These are phyloP conservation scores for Phytophthora constricta DNA, from an alignment of 352 stramenopile species.

Conservation along the genomic window DNA sequence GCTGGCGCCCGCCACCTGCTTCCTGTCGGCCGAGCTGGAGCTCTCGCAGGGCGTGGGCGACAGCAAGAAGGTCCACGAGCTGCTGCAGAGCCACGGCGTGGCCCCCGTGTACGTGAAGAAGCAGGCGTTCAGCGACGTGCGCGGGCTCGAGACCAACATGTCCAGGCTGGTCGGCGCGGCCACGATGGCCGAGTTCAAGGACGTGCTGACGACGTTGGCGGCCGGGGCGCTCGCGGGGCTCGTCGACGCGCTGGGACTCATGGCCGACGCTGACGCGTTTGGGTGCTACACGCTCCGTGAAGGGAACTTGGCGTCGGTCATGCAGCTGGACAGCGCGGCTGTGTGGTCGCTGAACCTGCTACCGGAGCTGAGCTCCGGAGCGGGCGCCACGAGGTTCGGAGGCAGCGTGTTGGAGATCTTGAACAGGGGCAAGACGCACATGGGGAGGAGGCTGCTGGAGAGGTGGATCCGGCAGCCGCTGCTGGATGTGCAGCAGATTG, in stretches of 20 bases:
- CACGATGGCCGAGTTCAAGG: slow-evolving; percentile 68
- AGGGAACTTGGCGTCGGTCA: slow-evolving; percentile 83
- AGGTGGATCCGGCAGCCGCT: slow-evolving; percentile 98
- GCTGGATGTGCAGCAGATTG: slow-evolving; percentile 88
- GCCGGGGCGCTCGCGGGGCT: slow-evolving; percentile 74
- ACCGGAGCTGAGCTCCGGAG: slow-evolving; percentile 63
- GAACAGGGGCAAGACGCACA: slow-evolving; percentile 94
- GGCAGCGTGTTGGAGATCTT: slow-evolving; percentile 94
- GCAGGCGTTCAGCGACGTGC: slow-evolving; percentile 60
- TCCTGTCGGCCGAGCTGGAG: slow-evolving; percentile 61
- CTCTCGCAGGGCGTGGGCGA: slow-evolving; percentile 69
- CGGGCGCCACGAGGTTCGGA: slow-evolving; percentile 52
- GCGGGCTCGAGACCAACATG: slow-evolving; percentile 71
- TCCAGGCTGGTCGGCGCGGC: slow-evolving; percentile 56
- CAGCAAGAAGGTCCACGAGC: slow-evolving; percentile 82
- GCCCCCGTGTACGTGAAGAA: slow-evolving; percentile 74
- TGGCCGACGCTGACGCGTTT: slow-evolving; percentile 72
- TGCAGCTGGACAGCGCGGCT: slow-evolving; percentile 93
- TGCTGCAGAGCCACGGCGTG: slow-evolving; percentile 75
- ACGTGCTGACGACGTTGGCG: slow-evolving; percentile 74
- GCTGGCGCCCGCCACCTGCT: slow-evolving; percentile 77
- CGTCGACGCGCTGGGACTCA: slow-evolving; percentile 71
- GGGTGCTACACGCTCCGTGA: slow-evolving; percentile 72
- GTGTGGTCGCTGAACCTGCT: slow-evolving; percentile 94
- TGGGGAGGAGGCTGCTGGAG: slow-evolving; percentile 94